These are phyloP conservation scores for Penicillium sp. DNA, from an alignment of 2,329 filamentous ascomycete genomes.

Conservation along the genomic window DNA sequence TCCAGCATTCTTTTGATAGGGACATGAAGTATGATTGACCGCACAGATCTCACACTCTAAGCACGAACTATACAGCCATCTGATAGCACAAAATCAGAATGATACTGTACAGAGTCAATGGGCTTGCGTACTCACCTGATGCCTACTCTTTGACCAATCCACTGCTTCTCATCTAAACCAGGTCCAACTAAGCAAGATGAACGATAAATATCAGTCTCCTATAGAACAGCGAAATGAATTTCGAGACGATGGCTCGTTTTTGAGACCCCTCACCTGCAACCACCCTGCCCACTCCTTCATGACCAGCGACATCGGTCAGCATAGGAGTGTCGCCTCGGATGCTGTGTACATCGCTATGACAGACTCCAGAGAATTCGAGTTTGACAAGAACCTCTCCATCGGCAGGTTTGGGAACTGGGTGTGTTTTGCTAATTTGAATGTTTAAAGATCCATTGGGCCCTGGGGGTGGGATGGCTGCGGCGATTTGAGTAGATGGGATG, in stretches of 20 bases:
- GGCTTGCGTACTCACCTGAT: constrained; percentile 33
- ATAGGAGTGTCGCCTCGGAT: constrained; percentile 48
- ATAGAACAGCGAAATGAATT: not conserved
- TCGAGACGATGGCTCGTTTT: not conserved
- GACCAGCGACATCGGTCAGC: constrained; percentile 52
- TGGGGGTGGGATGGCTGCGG: constrained; percentile 35
- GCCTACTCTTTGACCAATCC: constrained; percentile 38
- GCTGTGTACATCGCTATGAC: constrained; percentile 54
- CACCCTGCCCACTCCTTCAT: constrained; percentile 52
- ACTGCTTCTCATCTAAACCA: constrained; percentile 32
- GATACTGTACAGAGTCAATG: not conserved
- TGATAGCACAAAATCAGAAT: constrained; percentile 13
- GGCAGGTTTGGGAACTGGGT: constrained; percentile 42
- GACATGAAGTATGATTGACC: constrained; percentile 44
- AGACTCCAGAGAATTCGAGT: constrained; percentile 53
- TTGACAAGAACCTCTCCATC: constrained; percentile 52
- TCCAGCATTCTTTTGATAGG: constrained; percentile 44
- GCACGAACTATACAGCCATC: constrained; percentile 46
- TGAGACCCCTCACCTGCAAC: constrained; percentile 34
- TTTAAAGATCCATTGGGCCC: constrained; percentile 25
- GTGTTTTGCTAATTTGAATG: constrained; percentile 32
- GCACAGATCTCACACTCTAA: constrained; percentile 44
- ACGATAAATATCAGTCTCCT: not conserved
- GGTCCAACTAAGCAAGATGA: constrained; percentile 29
- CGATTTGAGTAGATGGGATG: constrained; percentile 35